phyloP scores from a whole-genome alignment of 2,329 filamentous ascomycete genomes.

The Talaromyces sp. region DNA sequence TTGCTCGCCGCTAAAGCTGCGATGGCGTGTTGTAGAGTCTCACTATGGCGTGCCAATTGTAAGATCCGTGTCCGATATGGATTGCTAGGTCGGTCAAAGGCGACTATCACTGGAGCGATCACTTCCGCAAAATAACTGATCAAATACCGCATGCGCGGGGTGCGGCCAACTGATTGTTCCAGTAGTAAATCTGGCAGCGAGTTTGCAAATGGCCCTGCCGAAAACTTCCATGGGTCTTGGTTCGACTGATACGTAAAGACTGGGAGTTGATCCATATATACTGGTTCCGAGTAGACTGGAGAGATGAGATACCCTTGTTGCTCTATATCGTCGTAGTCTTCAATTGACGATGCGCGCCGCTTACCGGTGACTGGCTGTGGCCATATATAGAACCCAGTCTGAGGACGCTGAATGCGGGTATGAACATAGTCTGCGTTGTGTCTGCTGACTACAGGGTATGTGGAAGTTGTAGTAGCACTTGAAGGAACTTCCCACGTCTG shows the following conservation, averaged over 20 bases:
- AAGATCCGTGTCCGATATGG: conserved; percentile 82
- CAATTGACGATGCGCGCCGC: background rate
- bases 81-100: conserved; percentile 79
- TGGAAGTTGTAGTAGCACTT: background rate
- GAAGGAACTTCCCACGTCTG: background rate
- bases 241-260: conserved; percentile 3
- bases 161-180: conserved; percentile 52
- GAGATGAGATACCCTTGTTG: conserved; percentile 1
- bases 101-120: conserved; percentile 86
- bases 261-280: conserved; percentile 1
- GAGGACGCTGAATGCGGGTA: background rate
- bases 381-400: conserved; percentile 1
- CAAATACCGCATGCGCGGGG: conserved; percentile 77
- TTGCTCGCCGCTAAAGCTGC: conserved; percentile 87
- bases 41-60: conserved; percentile 68
- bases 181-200: conserved; percentile 35
- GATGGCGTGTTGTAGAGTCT: conserved; percentile 85
- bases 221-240: conserved; percentile 7
- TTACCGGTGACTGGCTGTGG: conserved; percentile 3
- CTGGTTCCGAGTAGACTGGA: conserved; percentile 1
- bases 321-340: conserved; percentile 5
- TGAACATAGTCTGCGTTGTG: background rate
- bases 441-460: background rate
- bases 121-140: conserved; percentile 92
- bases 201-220: conserved; percentile 14